Base-by-base conservation (phyloP, 2,329 filamentous ascomycete genomes). In the Colletotrichum siamense region DNA sequence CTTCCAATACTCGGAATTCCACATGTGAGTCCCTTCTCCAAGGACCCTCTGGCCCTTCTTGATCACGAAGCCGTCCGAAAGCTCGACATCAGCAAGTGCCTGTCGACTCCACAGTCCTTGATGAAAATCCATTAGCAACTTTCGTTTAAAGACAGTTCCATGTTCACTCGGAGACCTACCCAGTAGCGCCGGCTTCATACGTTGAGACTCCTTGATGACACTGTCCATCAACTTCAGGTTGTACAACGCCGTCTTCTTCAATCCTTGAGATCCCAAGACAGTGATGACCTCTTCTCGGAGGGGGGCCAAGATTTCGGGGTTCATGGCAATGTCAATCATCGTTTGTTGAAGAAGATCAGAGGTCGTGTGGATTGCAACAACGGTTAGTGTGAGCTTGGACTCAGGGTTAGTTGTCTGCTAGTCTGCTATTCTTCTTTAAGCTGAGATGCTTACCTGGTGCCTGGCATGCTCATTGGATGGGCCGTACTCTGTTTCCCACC, bases 181-280 rank as follows among this genome's bases (percentile, higher is more conserved):
- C 12, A 78, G 71, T 6, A 66, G 59, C 2, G 77, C 68, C 1
- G 80, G 80, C 63, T 80, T 81, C 15, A 80, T 55, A 2, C 80
- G 71, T 66, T 82, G 81, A 5, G 77, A 69, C 63, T 82, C 80
- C 26, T 82, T 82, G 34, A 82, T 34, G 6, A 80, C 79, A 64
- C 79, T 81, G 65, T 82, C 80, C 77, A 82, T 74, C 1, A 81
- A 76, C 55, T 80, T 78, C 10, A 81, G 18, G 12, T 67, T 77
- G 57, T 80, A 79, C 3, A 82, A 36, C 2, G 79, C 77, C 3
- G 76, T 74, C 69, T 80, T 80, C 28, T 69, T 78, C n/a, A 77
- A 69, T 7, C 80, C 79, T 3, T 79, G 15, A 15, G 66, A 55
- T 16, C 59, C 36, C 8, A 82, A 63, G 0, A 81, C 81, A 1